These are phyloP conservation scores for Firmiana major DNA, from an alignment of 345 rosid genomes.

Conservation along the genomic window DNA sequence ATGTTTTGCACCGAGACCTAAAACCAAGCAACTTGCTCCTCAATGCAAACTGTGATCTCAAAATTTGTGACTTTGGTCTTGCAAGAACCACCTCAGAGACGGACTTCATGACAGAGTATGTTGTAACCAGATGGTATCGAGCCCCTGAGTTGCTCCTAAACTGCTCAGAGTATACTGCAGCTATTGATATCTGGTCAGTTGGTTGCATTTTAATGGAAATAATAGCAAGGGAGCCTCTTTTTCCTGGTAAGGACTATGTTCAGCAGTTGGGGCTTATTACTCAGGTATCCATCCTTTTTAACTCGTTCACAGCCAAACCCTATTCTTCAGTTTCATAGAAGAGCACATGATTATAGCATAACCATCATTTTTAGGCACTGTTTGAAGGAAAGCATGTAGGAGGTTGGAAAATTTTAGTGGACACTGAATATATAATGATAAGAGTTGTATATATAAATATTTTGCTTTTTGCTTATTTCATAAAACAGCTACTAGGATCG, in stretches of 20 bases:
- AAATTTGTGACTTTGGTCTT: slow-evolving; percentile 80
- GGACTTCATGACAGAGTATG: slow-evolving; percentile 85
- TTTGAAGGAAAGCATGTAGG: not conserved
- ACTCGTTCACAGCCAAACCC: not conserved
- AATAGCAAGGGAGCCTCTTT: slow-evolving; percentile 62
- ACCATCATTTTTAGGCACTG: not conserved
- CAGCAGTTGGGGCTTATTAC: slow-evolving; percentile 76
- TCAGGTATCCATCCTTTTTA: slow-evolving; percentile 45
- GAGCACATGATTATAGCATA: not conserved
- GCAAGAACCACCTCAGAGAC: slow-evolving; percentile 83
- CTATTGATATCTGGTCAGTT: slow-evolving; percentile 90
- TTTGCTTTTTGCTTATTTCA: not conserved
- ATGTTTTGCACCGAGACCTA: slow-evolving; percentile 78
- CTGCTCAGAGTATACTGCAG: slow-evolving; percentile 66
- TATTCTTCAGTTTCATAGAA: not conserved
- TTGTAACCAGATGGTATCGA: slow-evolving; percentile 75
- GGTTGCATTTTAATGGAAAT: slow-evolving; percentile 90
- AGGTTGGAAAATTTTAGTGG: slow-evolving; percentile 2
- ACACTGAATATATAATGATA: not conserved
- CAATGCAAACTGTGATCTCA: slow-evolving; percentile 60
- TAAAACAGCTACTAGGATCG: slow-evolving; percentile 63
- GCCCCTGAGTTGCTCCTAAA: slow-evolving; percentile 74
- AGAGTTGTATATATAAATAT: not conserved
- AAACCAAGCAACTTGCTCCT: slow-evolving; percentile 83
- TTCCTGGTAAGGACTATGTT: slow-evolving; percentile 82